phyloP scores from a whole-genome alignment of 2,329 filamentous ascomycete genomes.

The Dactylellina drechsleri region DNA sequence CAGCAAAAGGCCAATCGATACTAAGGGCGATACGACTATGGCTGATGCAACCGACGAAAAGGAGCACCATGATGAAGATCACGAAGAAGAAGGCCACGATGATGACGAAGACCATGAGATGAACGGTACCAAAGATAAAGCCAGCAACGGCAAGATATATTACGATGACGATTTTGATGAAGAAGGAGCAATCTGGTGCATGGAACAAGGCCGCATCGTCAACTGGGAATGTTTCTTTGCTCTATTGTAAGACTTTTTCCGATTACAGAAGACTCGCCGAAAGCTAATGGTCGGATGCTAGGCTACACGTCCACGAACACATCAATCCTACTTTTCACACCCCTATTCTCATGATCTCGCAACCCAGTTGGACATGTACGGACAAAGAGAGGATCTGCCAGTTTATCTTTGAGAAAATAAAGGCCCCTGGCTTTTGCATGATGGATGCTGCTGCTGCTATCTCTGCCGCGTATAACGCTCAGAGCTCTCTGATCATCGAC shows the following conservation, averaged over 20 bases:
- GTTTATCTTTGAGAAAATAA: conserved; percentile 97
- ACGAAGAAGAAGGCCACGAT: conserved; percentile 56
- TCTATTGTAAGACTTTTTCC: conserved; percentile 68
- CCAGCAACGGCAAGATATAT: conserved; percentile 64
- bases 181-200: conserved; percentile 89
- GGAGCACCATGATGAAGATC: conserved; percentile 55
- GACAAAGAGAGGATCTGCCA: conserved; percentile 89
- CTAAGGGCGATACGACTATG: conserved; percentile 58
- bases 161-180: conserved; percentile 89
- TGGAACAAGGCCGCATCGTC: conserved; percentile 81
- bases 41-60: conserved; percentile 61
- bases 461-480: conserved; percentile 80
- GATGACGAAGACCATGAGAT: conserved; percentile 60
- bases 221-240: conserved; percentile 95
- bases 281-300: conserved; percentile 41
- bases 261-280: background rate
- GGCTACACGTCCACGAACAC: conserved; percentile 80
- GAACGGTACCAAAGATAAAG: conserved; percentile 58
- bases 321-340: conserved; percentile 94
- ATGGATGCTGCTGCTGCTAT: conserved; percentile 89
- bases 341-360: conserved; percentile 87
- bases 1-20: conserved; percentile 6
- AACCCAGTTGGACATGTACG: conserved; percentile 87
- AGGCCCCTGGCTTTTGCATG: conserved; percentile 88
- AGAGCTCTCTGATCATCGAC: conserved; percentile 86